Percentiles rank a stretch among this genome's conserved stretches.
These are phyloP conservation scores for Bruguiera hainesii DNA, from an alignment of 441 rosid genomes.

Conservation along the genomic window DNA sequence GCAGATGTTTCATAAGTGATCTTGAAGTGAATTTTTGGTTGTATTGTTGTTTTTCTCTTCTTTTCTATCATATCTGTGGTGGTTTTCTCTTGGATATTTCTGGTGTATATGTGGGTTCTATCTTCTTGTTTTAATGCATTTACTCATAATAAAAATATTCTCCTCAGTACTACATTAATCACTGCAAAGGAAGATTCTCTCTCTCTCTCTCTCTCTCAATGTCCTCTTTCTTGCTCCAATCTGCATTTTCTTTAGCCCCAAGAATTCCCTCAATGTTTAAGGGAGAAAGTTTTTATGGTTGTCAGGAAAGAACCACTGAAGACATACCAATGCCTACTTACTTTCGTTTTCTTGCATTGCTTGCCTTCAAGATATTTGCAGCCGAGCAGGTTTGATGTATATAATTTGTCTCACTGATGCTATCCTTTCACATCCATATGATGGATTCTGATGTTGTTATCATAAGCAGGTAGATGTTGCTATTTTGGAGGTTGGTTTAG, in stretches of 20 bases:
- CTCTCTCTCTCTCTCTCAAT: no score
- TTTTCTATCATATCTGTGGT: background rate
- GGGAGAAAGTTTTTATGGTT: constrained; percentile 19
- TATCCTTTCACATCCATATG: constrained; percentile 13
- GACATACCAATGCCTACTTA: constrained; percentile 90
- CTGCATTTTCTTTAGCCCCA: background rate
- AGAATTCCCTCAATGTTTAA: constrained; percentile 6
- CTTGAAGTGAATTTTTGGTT: background rate
- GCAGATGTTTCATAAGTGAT: background rate
- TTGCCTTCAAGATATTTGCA: constrained; percentile 92
- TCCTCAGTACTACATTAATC: no score
- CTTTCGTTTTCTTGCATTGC: constrained; percentile 88
- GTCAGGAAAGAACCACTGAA: constrained; percentile 68
- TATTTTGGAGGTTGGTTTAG: constrained; percentile 94
- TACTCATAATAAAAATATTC: background rate
- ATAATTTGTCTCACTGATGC: constrained; percentile 4
- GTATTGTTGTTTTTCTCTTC: no score
- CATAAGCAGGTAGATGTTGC: constrained; percentile 86
- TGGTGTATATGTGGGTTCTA: background rate
- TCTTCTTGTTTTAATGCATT: background rate
- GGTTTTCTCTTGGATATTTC: background rate
- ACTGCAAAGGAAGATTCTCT: no score
- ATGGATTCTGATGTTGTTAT: constrained; percentile 8
- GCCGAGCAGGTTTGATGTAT: constrained; percentile 71
- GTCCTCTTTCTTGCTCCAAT: no score